Percentiles rank a stretch among this genome's conserved stretches.
phyloP scores from a whole-genome alignment of 768 basidiomycete genomes.

The Leccinum variicolor region DNA sequence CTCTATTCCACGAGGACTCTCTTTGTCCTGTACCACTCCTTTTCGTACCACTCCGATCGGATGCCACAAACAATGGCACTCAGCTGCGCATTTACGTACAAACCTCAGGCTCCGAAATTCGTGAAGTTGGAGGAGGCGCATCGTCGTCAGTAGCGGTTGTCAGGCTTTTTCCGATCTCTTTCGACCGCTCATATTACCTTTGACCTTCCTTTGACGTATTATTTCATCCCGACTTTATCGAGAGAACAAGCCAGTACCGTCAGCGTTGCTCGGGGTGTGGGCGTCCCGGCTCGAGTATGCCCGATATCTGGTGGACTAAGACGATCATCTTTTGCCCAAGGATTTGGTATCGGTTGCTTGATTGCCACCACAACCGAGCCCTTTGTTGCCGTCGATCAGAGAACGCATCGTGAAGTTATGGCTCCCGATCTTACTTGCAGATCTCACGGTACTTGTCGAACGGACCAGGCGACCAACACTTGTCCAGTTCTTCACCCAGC shows the following conservation, averaged over 20 bases:
- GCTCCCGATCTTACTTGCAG: constrained; percentile 67
- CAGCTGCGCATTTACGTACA: constrained; percentile 80
- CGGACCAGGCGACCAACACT: constrained; percentile 45
- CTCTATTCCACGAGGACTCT: constrained; percentile 68
- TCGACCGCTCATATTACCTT: constrained; percentile 76
- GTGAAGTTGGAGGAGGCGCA: constrained; percentile 59
- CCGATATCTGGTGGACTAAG: constrained; percentile 65
- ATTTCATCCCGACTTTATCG: constrained; percentile 76
- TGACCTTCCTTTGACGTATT: constrained; percentile 58
- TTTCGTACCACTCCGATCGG: constrained; percentile 83
- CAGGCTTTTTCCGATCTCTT: constrained; percentile 74
- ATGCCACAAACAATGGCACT: constrained; percentile 72
- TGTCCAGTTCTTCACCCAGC: constrained; percentile 67
- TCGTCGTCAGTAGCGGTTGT: constrained; percentile 61
- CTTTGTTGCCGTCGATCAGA: constrained; percentile 49
- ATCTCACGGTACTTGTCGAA: constrained; percentile 68
- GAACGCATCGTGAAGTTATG: constrained; percentile 63
- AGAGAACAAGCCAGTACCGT: background rate
- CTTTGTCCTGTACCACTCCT: constrained; percentile 59
- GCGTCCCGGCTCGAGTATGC: constrained; percentile 54
- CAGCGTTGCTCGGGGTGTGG: constrained; percentile 43
- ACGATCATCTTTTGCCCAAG: constrained; percentile 66
- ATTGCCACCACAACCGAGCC: constrained; percentile 84
- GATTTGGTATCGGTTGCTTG: constrained; percentile 68
- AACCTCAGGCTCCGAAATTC: constrained; percentile 40